Base-by-base conservation (phyloP, 768 basidiomycete species). In the Suillus occidentalis region DNA sequence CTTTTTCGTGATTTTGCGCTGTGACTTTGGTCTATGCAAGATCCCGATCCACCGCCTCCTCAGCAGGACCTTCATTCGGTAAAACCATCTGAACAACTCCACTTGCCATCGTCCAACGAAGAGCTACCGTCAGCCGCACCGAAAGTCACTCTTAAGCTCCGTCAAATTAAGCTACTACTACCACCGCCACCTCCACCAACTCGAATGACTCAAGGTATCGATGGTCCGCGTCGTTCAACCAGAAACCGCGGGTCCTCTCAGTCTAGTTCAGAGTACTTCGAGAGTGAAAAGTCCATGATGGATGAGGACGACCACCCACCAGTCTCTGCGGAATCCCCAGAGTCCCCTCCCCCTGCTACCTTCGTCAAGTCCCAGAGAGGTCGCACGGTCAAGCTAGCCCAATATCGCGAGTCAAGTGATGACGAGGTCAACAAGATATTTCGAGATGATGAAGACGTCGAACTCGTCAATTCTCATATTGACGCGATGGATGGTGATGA, bases 351-450 rank as follows among this genome's bases (percentile, higher is more conserved):
- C 12, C 53, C 53, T n/a, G 53, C 53, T 20, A 22, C 64, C 12
- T 78, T 70, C 71, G 64, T 56, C 16, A 73, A 60, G n/a, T 69
- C 81, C 0, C 67, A 43, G 25, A 72, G 82, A 37, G 85, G 87
- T 18, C 76, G 86, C 39, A 81, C 63, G 31, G 69, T 82, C 18
- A 69, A 68, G 42, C 81, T 73, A 72, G 76, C 68, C 45, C 72
- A 67, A 7, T 86, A 86, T 71, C 74, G 72, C 12, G 86, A 88
- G 73, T 80, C 78, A 20, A 79, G 78, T 61, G 84, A 85, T 36
- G 80, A 81, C n/a, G 83, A 80, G 28, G 7, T 61, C 7, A 67
- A 58, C 0, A 70, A 74, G 28, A 72, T 60, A 59, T 57, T 64
- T 25, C 3, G 13, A 57, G 53, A 56, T 59, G 62, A 64, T 9